phyloP scores from a whole-genome alignment of 768 basidiomycete genomes.

The Pleurotus pulmonarius region DNA sequence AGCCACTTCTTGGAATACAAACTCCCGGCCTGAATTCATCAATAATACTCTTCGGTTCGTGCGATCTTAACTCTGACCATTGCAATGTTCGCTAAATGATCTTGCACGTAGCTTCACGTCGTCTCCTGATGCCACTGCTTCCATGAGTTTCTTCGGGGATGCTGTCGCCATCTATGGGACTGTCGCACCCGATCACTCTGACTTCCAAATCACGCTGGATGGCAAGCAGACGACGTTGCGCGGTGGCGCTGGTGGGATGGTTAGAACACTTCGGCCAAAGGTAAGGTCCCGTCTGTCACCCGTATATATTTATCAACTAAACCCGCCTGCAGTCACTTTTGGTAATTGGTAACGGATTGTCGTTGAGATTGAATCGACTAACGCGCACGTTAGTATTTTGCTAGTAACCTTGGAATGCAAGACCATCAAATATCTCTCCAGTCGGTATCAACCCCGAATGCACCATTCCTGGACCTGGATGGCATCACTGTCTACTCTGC shows the following conservation, averaged over 20 bases:
- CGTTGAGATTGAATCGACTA: neutral
- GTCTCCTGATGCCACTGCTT: conserved; percentile 34
- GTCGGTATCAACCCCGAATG: neutral
- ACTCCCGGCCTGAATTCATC: conserved; percentile 23
- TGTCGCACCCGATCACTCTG: conserved; percentile 46
- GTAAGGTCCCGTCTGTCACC: conserved; percentile 15
- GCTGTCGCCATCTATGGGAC: conserved; percentile 54
- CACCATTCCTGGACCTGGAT: conserved; percentile 35
- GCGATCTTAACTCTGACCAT: neutral
- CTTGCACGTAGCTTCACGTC: conserved; percentile 33
- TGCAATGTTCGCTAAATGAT: neutral
- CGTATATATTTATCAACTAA: neutral
- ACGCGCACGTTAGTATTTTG: conserved; percentile 33
- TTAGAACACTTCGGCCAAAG: conserved; percentile 26
- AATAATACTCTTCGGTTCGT: conserved; percentile 43
- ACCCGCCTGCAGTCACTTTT: conserved; percentile 11
- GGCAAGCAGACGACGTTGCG: conserved; percentile 27
- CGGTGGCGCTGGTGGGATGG: conserved; percentile 32
- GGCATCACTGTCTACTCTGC: conserved; percentile 33
- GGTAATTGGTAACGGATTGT: conserved; percentile 6
- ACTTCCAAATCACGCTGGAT: conserved; percentile 44
- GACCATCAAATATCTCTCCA: conserved; percentile 29
- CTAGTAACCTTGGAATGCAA: conserved; percentile 31
- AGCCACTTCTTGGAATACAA: conserved; percentile 31
- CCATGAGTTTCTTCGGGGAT: conserved; percentile 43